Evolutionary conservation across 768 basidiomycete species (phyloP), one percentile per base, ranked within the genome.

Genomic region (Russula foetens): DNA sequence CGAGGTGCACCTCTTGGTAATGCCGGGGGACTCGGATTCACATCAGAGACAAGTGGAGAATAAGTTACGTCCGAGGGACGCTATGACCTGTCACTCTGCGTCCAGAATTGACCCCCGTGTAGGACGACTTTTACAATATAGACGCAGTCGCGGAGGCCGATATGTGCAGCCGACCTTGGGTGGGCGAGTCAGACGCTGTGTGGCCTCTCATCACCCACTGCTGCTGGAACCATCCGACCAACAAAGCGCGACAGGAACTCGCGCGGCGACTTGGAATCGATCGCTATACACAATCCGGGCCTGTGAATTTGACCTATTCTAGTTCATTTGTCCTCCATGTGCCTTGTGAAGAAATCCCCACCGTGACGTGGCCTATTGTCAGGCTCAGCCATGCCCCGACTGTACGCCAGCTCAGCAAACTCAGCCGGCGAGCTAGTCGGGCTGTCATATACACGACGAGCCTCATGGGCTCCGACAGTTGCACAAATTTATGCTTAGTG

Each of bases 41-140:
- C 14, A 3, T 62, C 60, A 7, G 55, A 62, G 44, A 15, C 39
- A 21, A 62, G 56, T 19, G 60, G 60, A 15, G 60, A 57, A 17
- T 23, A 33, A 7, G 60, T 55, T 14, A 62, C 60, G 14, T 62
- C 60, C 23, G 60, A 56, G 28, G 53, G 60, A 41, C 45, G 44
- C 33, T 53, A 62, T 21, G 55, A 55, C 33, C 60, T 57, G 38
- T 62, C 56, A 14, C 38, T 19, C 17, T 57, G 33, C 15, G 56
- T 62, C 45, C 56, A 50, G 21, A 41, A 47, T 35, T 51, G 55
- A 33, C 14, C 6, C 28, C 5, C n/a, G n/a, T n/a, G n/a, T n/a
- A 21, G 3, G 49, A 38, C 9, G 55, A 48, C 6, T 7, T 7
- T 31, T 44, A 46, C 17, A 19, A 38, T 5, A 44, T 21, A 17